Evolutionary conservation across 2,329 filamentous ascomycete species (phyloP).

Genomic region (Atkinsonella texensis): DNA sequence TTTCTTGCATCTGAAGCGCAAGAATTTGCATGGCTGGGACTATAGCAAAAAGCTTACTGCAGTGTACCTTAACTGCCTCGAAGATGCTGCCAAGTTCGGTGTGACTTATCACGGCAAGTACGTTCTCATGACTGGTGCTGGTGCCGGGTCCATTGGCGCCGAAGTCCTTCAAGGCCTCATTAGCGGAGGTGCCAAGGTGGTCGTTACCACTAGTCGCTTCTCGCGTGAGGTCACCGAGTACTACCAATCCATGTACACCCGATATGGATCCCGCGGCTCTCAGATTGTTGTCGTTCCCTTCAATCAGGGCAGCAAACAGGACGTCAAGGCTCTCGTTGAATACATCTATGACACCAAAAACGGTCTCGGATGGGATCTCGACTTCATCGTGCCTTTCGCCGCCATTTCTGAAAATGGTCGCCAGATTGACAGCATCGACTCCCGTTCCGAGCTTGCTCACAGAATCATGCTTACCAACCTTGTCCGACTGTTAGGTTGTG

Average conservation of each 20-base stretch:
- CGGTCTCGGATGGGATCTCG: conserved; percentile 94
- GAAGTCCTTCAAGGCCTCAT: conserved; percentile 93
- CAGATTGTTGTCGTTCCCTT: conserved; percentile 97
- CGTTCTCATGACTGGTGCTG: conserved; percentile 94
- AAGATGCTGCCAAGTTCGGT: conserved; percentile 75
- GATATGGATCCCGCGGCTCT: conserved; percentile 84
- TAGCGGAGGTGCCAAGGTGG: conserved; percentile 89
- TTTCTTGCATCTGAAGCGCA: conserved; percentile 93
- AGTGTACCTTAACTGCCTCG: conserved; percentile 81
- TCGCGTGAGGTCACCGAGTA: conserved; percentile 97
- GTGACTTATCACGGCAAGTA: conserved; percentile 93
- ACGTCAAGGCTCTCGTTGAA: conserved; percentile 83
- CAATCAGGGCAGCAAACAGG: conserved; percentile 97
- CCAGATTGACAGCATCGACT: conserved; percentile 93
- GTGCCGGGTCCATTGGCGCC: conserved; percentile 93
- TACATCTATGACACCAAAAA: conserved; percentile 97
- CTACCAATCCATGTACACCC: conserved; percentile 97
- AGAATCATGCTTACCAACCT: conserved; percentile 99
- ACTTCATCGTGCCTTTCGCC: conserved; percentile 91
- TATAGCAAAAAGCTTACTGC: conserved; percentile 98
- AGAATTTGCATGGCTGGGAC: conserved; percentile 89
- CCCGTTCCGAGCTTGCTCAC: conserved; percentile 93
- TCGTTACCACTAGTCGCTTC: conserved; percentile 94
- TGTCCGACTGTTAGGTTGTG: conserved; percentile 73
- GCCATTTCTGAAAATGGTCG: conserved; percentile 96